Percentiles rank a stretch among this genome's conserved stretches.
Evolutionary conservation across 345 rosid genomes (phyloP).

Genomic region (Draba incana): DNA sequence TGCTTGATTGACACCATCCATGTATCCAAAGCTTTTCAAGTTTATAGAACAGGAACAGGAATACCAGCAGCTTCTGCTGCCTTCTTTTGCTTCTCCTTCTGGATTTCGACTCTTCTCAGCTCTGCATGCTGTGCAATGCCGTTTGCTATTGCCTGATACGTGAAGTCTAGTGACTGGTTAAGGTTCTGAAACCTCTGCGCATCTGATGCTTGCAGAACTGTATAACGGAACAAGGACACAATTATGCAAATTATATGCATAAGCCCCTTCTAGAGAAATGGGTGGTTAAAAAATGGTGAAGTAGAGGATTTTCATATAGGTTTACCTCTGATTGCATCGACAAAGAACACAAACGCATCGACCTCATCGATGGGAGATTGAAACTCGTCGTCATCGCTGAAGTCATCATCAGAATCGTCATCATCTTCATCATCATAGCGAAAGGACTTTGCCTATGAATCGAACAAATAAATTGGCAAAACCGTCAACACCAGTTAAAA

Average conservation of each 20-base stretch:
- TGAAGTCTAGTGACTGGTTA: slow-evolving; percentile 78
- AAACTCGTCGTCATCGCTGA: slow-evolving; percentile 87
- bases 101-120: slow-evolving; percentile 84
- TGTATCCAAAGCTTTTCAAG: slow-evolving; percentile 9
- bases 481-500: slow-evolving; percentile 1
- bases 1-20: slow-evolving; percentile 20
- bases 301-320: not conserved
- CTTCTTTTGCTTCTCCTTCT: slow-evolving; percentile 85
- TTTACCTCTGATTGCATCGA: slow-evolving; percentile 84
- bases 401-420: slow-evolving; percentile 85
- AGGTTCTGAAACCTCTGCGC: slow-evolving; percentile 85
- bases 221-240: slow-evolving; percentile 11
- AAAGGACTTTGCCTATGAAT: slow-evolving; percentile 66
- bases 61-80: slow-evolving; percentile 47
- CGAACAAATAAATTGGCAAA: not conserved
- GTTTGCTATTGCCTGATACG: slow-evolving; percentile 84
- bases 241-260: slow-evolving; percentile 7
- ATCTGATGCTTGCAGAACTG: slow-evolving; percentile 79
- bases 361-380: slow-evolving; percentile 97
- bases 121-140: slow-evolving; percentile 96
- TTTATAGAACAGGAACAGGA: slow-evolving; percentile 16
- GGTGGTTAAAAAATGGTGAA: not conserved
- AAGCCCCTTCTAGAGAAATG: not conserved
- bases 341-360: slow-evolving; percentile 93
- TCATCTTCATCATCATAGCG: slow-evolving; percentile 61